Percentiles rank a stretch among this genome's conserved stretches.
Evolutionary conservation across 1,284 basidiomycete species (phyloP).

Genomic region (Ustilago lituana): DNA sequence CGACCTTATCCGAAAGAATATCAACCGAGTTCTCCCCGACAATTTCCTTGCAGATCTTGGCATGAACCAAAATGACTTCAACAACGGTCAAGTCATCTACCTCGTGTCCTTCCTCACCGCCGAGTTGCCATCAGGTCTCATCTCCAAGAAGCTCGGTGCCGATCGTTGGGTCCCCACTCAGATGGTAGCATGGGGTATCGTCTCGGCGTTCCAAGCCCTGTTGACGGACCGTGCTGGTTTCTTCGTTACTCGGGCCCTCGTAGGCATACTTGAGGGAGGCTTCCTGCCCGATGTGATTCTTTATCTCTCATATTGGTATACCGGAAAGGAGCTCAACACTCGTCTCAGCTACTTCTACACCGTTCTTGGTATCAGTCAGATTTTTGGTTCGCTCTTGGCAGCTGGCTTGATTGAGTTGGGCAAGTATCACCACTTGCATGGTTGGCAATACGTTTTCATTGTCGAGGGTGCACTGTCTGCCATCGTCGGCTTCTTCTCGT

Average conservation of each 20-base stretch:
- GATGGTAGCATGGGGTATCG: conserved; percentile 45
- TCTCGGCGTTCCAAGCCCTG: conserved; percentile 31
- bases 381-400: conserved; percentile 43
- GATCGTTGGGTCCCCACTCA: conserved; percentile 54
- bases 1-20: conserved; percentile 49
- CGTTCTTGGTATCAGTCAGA: conserved; percentile 32
- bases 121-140: conserved; percentile 54
- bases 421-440: conserved; percentile 36
- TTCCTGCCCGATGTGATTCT: conserved; percentile 68
- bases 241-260: conserved; percentile 36
- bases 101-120: conserved; percentile 45
- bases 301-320: conserved; percentile 69
- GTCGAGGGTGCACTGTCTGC: conserved; percentile 41
- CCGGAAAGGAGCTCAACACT: conserved; percentile 71
- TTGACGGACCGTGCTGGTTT: conserved; percentile 35
- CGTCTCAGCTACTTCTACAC: conserved; percentile 74
- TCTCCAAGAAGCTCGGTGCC: conserved; percentile 54
- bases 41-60: conserved; percentile 50
- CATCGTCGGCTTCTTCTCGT: conserved; percentile 26
- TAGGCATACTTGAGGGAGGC: conserved; percentile 71
- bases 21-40: conserved; percentile 45
- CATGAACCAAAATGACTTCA: conserved; percentile 55
- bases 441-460: conserved; percentile 50
- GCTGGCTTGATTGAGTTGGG: conserved; percentile 46
- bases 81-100: conserved; percentile 52